These are phyloP conservation scores for Nemania sp. DNA, from an alignment of 2,329 filamentous ascomycete genomes.

Conservation along the genomic window DNA sequence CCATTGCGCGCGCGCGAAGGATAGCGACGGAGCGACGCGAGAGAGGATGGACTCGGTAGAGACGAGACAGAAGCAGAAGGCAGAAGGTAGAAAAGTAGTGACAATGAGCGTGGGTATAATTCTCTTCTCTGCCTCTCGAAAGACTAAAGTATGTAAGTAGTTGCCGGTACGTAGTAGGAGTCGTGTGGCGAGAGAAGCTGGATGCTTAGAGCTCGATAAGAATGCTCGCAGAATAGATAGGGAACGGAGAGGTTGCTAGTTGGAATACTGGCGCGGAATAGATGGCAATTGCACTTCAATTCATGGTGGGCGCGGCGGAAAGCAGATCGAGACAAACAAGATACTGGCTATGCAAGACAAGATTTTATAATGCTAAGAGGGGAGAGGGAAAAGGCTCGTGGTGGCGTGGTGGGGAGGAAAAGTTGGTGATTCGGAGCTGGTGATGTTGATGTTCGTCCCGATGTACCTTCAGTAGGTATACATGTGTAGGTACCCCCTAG, in stretches of 20 bases:
- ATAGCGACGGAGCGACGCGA: background rate
- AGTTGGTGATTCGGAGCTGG: constrained; percentile 5
- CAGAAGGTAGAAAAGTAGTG: background rate
- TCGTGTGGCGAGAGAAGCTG: too few relatives aligned
- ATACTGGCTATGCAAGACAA: background rate
- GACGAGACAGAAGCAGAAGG: background rate
- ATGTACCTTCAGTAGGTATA: too few relatives aligned
- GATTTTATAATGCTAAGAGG: background rate
- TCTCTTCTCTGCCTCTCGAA: background rate
- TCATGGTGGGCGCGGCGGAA: background rate
- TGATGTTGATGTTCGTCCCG: constrained; percentile 1
- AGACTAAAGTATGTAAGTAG: background rate
- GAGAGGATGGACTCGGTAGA: background rate
- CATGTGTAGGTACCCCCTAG: too few relatives aligned
- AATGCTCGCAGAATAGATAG: background rate
- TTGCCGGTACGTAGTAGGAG: too few relatives aligned
- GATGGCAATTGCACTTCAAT: background rate
- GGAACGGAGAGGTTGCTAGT: background rate
- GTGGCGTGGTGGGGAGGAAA: constrained; percentile 13
- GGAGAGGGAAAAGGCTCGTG: constrained; percentile 1
- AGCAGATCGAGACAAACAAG: background rate
- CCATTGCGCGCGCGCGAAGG: constrained; percentile 30
- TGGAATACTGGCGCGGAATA: background rate
- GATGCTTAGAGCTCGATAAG: background rate
- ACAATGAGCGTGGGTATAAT: background rate